Conservation (phyloP, 2,329 filamentous ascomycete species). For the Botrytis sinoallii region DNA sequence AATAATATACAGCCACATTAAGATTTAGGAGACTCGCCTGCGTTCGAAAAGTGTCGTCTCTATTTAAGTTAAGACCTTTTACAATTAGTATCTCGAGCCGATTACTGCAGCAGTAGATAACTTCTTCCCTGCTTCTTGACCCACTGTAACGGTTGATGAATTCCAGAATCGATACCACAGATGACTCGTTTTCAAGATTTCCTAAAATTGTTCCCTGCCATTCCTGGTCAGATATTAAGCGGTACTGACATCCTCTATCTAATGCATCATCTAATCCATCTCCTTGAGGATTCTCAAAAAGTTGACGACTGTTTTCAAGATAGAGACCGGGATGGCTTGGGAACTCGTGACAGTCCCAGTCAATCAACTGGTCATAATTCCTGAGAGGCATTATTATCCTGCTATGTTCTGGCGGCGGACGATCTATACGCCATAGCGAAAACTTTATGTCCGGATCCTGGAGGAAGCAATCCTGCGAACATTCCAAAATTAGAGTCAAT, state of each 20-base stretch:
- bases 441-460: fast-evolving
- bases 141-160: fast-evolving
- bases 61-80: too few relatives aligned
- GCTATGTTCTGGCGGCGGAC: not conserved
- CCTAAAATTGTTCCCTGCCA: too few relatives aligned
- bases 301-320: not conserved
- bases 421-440: not conserved
- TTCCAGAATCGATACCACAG: not conserved
- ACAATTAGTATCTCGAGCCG: not conserved
- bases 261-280: not conserved
- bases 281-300: not conserved
- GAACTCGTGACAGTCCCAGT: not conserved
- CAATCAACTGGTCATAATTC: not conserved
- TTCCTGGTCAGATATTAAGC: not conserved
- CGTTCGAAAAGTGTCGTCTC: too few relatives aligned
- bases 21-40: too few relatives aligned
- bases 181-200: too few relatives aligned
- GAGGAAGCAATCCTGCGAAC: not conserved
- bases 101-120: not conserved
- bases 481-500: not conserved
- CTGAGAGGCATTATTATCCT: fast-evolving
- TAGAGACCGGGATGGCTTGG: not conserved
- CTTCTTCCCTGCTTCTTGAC: not conserved
- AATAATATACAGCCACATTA: too few relatives aligned
- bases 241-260: not conserved